Conservation (phyloP, 2,329 filamentous ascomycete genomes). For the Aspergillus thermomutatus region DNA sequence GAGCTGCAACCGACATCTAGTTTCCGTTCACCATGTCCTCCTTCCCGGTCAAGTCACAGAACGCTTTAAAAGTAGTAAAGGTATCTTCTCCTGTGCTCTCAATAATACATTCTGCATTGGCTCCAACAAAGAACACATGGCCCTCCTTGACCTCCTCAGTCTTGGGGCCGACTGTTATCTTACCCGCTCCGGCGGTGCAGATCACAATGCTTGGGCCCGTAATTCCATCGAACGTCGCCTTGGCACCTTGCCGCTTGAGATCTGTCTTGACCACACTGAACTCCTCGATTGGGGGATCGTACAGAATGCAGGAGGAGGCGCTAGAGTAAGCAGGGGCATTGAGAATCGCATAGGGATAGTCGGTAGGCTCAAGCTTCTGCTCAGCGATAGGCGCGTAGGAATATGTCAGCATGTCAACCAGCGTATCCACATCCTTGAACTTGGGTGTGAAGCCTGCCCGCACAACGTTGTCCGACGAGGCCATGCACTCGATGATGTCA, state of each 20-base stretch:
- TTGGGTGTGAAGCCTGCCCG: conserved; percentile 97
- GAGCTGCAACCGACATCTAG: conserved; percentile 21
- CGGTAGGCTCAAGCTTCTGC: conserved; percentile 84
- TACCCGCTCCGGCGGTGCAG: conserved; percentile 79
- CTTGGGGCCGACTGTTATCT: conserved; percentile 80
- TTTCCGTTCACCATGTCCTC: conserved; percentile 37
- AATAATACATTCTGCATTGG: conserved; percentile 77
- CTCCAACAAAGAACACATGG: conserved; percentile 79
- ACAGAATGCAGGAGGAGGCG: conserved; percentile 68
- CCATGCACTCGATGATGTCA: conserved; percentile 99
- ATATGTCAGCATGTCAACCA: conserved; percentile 91
- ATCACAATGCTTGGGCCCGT: conserved; percentile 90
- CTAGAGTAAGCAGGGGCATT: conserved; percentile 80
- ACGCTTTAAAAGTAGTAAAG: conserved; percentile 88
- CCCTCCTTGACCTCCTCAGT: conserved; percentile 70
- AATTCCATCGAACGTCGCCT: conserved; percentile 83
- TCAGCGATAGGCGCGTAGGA: conserved; percentile 89
- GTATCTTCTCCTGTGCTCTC: conserved; percentile 66
- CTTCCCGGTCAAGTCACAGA: conserved; percentile 71
- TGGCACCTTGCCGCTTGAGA: conserved; percentile 66
- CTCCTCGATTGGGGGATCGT: conserved; percentile 95
- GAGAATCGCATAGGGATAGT: conserved; percentile 81
- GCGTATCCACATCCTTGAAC: conserved; percentile 90
- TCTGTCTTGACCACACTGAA: conserved; percentile 84
- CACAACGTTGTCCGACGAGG: conserved; percentile 96